Base-by-base conservation (phyloP, 306 rosid genomes). In the Trichosanthes truncata region DNA sequence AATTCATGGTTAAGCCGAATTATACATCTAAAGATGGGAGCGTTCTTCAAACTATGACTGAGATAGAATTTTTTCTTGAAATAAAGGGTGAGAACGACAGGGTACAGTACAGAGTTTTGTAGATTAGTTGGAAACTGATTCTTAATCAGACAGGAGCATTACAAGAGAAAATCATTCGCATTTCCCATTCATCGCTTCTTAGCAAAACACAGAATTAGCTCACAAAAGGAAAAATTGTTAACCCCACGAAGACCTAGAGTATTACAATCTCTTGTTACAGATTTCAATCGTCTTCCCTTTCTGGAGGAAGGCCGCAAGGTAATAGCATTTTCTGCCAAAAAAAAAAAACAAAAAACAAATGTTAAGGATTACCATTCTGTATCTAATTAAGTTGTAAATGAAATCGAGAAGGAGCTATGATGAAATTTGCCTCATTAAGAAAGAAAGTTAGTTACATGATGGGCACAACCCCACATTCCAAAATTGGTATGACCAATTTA, bases 281-380 rank as follows among this genome's bases (percentile, higher is more conserved):
- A 12, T 40, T 26, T 87, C 83, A 92, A 72, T 94, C 98, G 41
- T 94, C 94, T 82, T 94, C 97, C 82, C 94, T 90, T 72, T 94
- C 98, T 1, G 98, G 97, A 67, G 97, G 96, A 67, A 93, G 88
- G 67, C 98, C 97, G 41, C 98, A 94, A 41, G 98, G 98, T 85
- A 94, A 81, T 40, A 94, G 96, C 98, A 94, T 94, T 88, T 91
- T 94, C 98, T 92, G 89, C 85, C 60, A 33, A 81, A 21, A 33
- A n/a, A 78, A 81, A 18, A 84, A 21, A 49, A 23, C 18, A 80
- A 15, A 26, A 69, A 31, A 26, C 7, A 0, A 18, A 33, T 33
- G 62, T 51, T 74, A 51, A 31, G 26, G 17, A 4, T 25, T 7
- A 31, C 60, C 62, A 18, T 49, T 74, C 46, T 17, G 33, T 51